Percentiles rank a stretch among this genome's conserved stretches.
Evolutionary conservation across 140 eudicot species (phyloP).

Genomic region (Bidens hawaiensis): DNA sequence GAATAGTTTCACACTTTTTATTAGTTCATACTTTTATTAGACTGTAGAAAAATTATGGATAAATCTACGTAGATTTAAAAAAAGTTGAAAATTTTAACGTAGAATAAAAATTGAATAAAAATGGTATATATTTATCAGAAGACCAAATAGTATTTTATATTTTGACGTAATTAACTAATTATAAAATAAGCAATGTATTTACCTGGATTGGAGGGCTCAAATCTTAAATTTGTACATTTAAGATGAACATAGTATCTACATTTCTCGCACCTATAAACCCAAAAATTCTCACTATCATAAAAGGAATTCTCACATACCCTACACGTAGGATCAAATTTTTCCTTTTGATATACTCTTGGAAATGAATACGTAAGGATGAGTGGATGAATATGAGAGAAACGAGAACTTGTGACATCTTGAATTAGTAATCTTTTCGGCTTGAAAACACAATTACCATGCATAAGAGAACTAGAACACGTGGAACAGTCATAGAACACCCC

Average conservation of each 20-base stretch:
- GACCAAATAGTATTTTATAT: no score
- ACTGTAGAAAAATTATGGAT: no score
- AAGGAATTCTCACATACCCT: neutral
- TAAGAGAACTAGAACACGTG: neutral
- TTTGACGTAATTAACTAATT: no score
- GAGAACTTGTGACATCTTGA: neutral
- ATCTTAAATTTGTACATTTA: neutral
- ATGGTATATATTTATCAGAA: no score
- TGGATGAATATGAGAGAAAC: neutral
- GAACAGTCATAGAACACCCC: neutral
- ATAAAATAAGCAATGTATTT: neutral
- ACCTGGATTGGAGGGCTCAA: neutral
- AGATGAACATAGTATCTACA: neutral
- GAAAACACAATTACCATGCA: neutral
- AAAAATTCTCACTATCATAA: neutral
- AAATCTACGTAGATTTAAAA: no score
- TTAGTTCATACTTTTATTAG: no score
- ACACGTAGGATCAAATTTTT: neutral
- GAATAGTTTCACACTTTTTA: no score
- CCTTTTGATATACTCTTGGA: neutral
- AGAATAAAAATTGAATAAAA: no score
- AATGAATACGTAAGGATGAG: neutral
- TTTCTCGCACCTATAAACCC: neutral
- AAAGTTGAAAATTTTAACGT: no score
- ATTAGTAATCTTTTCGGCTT: neutral